Base-by-base conservation (phyloP, 306 rosid species). In the Prunus mume region DNA sequence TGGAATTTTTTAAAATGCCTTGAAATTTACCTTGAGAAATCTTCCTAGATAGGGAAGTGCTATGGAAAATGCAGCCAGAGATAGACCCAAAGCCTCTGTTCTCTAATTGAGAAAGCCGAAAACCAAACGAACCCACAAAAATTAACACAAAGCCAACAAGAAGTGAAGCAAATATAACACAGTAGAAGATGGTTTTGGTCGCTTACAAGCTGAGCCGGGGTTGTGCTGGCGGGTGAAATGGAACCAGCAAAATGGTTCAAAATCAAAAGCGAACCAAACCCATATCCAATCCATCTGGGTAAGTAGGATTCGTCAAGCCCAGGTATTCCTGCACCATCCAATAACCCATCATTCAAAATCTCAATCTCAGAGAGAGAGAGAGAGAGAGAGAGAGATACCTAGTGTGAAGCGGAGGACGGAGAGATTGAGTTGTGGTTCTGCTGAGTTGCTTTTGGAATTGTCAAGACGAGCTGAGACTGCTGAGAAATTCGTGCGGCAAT, bases 251-350 rank as follows among this genome's bases (percentile, higher is more conserved):
- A 90, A 73, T 87, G 97, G 81, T 90, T 95, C 73, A 92, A 64
- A 5, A 92, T 56, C 61, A 92, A 60, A 83, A 95, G 93, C 38
- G 99, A 92, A 63, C 97, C 96, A 65, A 95, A 92, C 30, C 97
- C 92, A 58, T 90, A 95, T 30, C 99, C 97, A 55, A 95, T 89
- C 99, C 97, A 95, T 90, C 97, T 85, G 80, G 99, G 97, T 70
- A 95, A 86, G 87, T 90, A 92, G 50, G 99, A 95, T 72, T 95
- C 97, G 70, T 92, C 97, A 68, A 95, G 85, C n/a, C 97, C 99
- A 69, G 91, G 92, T 69, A 95, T 89, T 66, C 99, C 98, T 91
- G 81, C 49, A 61, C 78, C 76, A 2, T 28, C 65, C 47, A 49
- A 57, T 52, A 54, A 61, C 46, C 50, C 76, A 60, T 60, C 47